phyloP scores from a whole-genome alignment of 164 flowering plant genomes.

The Buxus sempervirens region DNA sequence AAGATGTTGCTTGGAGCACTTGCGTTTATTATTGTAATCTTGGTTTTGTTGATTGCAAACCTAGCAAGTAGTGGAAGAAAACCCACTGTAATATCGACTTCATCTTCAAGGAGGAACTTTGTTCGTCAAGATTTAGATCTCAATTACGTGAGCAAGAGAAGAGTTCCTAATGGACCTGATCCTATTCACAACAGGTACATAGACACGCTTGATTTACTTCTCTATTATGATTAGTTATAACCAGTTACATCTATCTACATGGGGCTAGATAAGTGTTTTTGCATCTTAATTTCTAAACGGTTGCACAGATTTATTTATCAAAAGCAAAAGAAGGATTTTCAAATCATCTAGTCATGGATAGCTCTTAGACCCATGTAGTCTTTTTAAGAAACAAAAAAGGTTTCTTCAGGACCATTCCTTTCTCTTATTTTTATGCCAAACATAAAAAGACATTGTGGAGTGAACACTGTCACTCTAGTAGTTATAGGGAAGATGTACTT shows the following conservation, averaged over 20 bases:
- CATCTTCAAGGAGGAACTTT: slow-evolving; percentile 13
- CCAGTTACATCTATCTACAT: slow-evolving; percentile 1
- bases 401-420: not conserved
- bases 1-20: slow-evolving; percentile 29
- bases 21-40: slow-evolving; percentile 24
- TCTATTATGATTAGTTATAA: too few species aligned
- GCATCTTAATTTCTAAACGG: not conserved
- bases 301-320: not conserved
- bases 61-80: slow-evolving; percentile 21
- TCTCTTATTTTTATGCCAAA: not conserved
- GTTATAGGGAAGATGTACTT: too few species aligned
- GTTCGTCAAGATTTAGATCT: slow-evolving; percentile 32
- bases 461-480: too few species aligned
- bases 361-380: too few species aligned
- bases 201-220: not conserved
- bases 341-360: too few species aligned
- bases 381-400: slow-evolving; percentile 1
- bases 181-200: slow-evolving; percentile 81
- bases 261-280: slow-evolving; percentile 7
- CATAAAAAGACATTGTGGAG: too few species aligned
- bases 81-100: slow-evolving; percentile 3
- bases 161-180: slow-evolving; percentile 82
- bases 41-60: slow-evolving; percentile 30
- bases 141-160: slow-evolving; percentile 59
- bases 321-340: too few species aligned